Conservation (phyloP, 2,329 filamentous ascomycete genomes). For the Hypoxylon sp. region DNA sequence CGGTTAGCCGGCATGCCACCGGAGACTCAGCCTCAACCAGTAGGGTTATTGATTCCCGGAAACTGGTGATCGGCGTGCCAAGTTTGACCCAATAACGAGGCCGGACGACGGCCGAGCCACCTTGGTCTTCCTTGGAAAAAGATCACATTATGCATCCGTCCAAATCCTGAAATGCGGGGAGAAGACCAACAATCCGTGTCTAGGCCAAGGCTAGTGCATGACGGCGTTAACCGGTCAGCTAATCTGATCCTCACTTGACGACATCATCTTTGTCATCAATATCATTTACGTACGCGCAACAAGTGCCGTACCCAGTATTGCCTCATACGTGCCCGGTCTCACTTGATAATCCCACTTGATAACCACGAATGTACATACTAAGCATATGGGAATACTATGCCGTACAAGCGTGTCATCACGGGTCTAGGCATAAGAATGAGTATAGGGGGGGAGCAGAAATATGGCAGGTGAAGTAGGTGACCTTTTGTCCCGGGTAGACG, state of each 20-base stretch:
- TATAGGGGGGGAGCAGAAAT: neutral
- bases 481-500: slow-evolving; percentile 21
- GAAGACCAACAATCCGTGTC: neutral
- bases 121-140: slow-evolving; percentile 26
- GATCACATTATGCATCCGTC: slow-evolving; percentile 2
- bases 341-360: neutral
- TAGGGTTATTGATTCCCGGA: slow-evolving; percentile 5
- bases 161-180: slow-evolving; percentile 32
- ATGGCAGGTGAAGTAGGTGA: slow-evolving; percentile 1
- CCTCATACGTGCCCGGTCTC: neutral
- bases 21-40: slow-evolving; percentile 28
- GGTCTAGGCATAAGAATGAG: neutral
- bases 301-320: neutral
- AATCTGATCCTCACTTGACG: slow-evolving; percentile 30
- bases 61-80: slow-evolving; percentile 11
- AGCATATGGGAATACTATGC: neutral
- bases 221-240: slow-evolving; percentile 17
- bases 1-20: slow-evolving; percentile 25
- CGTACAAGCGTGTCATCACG: neutral
- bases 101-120: slow-evolving; percentile 26
- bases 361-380: neutral
- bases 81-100: slow-evolving; percentile 13
- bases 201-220: slow-evolving; percentile 7
- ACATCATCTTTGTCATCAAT: slow-evolving; percentile 23
- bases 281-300: slow-evolving; percentile 1